phyloP scores from a whole-genome alignment of 2,329 filamentous ascomycete genomes.

The Alternaria metachromatica region DNA sequence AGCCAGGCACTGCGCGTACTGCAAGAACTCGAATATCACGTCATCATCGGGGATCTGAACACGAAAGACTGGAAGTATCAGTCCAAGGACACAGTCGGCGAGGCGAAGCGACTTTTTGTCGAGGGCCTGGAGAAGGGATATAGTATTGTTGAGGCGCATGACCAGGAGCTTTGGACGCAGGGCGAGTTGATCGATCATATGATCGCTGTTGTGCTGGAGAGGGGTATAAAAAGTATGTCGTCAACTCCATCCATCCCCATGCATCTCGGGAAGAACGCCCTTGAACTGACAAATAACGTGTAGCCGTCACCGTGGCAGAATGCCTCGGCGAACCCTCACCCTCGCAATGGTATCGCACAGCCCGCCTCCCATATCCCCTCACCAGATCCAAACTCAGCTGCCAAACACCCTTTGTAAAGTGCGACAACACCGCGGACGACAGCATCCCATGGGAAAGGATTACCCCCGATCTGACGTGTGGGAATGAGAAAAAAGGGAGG shows the following conservation, averaged over 20 bases:
- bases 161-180: conserved; percentile 11
- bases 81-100: conserved; percentile 52
- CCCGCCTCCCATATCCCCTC: neutral
- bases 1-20: conserved; percentile 43
- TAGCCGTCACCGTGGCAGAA: conserved; percentile 2
- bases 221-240: conserved; percentile 7
- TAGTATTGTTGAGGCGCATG: conserved; percentile 16
- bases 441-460: neutral
- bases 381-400: accelerated
- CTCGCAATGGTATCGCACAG: conserved; percentile 6
- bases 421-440: neutral
- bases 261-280: too few species aligned
- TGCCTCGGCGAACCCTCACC: conserved; percentile 1
- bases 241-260: neutral
- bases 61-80: conserved; percentile 63
- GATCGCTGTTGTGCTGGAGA: conserved; percentile 3
- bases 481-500: neutral
- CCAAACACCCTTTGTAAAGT: neutral
- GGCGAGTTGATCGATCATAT: conserved; percentile 15
- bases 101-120: conserved; percentile 58
- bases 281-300: too few species aligned
- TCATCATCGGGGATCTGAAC: conserved; percentile 65
- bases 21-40: conserved; percentile 58
- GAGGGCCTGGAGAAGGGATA: conserved; percentile 5
- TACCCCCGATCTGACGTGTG: neutral